These are phyloP conservation scores for Tagetes patula DNA, from an alignment of 129 eudicot species.

Conservation along the genomic window DNA sequence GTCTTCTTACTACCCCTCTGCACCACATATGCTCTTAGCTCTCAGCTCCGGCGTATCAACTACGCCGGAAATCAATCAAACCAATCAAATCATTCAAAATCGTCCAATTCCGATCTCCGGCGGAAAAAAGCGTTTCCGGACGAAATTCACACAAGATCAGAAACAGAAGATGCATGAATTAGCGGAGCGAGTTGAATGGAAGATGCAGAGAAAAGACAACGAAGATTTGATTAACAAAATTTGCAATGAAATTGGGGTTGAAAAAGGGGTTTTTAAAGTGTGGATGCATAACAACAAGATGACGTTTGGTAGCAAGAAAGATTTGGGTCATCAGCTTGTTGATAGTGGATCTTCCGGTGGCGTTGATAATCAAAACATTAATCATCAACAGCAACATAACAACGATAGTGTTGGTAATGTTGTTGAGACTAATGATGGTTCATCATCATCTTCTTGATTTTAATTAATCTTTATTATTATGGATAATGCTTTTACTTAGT, in stretches of 20 bases:
- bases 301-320: slow-evolving; percentile 51
- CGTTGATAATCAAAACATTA: background rate
- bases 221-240: slow-evolving; percentile 42
- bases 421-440: slow-evolving; percentile 63
- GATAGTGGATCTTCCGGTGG: slow-evolving; percentile 32
- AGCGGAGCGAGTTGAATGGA: slow-evolving; percentile 74
- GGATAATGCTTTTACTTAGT: slow-evolving; percentile 19
- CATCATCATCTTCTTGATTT: slow-evolving; percentile 54
- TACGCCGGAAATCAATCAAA: slow-evolving; percentile 17
- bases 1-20: slow-evolving; percentile 80
- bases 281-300: slow-evolving; percentile 94
- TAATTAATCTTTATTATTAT: slow-evolving; percentile 34
- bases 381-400: background rate
- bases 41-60: slow-evolving; percentile 54
- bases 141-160: slow-evolving; percentile 63
- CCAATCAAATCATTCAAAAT: no score
- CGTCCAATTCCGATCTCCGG: background rate
- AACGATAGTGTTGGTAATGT: slow-evolving; percentile 25
- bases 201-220: slow-evolving; percentile 74
- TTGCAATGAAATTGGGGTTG: slow-evolving; percentile 69
- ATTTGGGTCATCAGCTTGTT: slow-evolving; percentile 21
- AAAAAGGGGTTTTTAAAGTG: slow-evolving; percentile 72
- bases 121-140: slow-evolving; percentile 56
- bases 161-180: slow-evolving; percentile 73
- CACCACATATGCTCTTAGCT: slow-evolving; percentile 86